These are phyloP conservation scores for Nakazawaea sp. DNA, from an alignment of 805 yeast genomes.

Conservation along the genomic window DNA sequence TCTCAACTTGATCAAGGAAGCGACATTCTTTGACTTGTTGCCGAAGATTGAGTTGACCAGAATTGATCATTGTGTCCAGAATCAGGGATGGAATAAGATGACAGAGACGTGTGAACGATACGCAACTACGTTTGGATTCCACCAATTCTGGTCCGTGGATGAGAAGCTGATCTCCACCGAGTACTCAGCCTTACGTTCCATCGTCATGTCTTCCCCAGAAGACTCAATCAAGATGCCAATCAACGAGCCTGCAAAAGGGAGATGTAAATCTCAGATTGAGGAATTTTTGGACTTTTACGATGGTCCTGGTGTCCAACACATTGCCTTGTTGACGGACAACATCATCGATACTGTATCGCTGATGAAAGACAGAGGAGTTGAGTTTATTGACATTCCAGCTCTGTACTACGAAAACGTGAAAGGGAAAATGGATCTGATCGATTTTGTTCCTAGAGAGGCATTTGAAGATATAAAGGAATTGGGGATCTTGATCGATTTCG, in stretches of 20 bases:
- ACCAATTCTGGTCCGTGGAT: conserved; percentile 79
- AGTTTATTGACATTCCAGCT: conserved; percentile 56
- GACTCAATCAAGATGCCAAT: conserved; percentile 72
- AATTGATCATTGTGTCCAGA: conserved; percentile 80
- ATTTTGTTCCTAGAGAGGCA: conserved; percentile 42
- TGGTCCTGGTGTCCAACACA: conserved; percentile 84
- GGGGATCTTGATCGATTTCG: conserved; percentile 70
- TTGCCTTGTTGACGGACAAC: conserved; percentile 61
- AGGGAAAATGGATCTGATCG: conserved; percentile 36
- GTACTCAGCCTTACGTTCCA: conserved; percentile 61
- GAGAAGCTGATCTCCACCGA: conserved; percentile 68
- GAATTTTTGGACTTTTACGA: conserved; percentile 69
- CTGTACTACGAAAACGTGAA: conserved; percentile 49
- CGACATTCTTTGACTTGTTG: conserved; percentile 18
- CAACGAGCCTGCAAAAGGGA: conserved; percentile 75
- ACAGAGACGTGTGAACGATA: conserved; percentile 51
- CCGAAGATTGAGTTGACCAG: conserved; percentile 27
- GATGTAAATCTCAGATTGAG: conserved; percentile 68
- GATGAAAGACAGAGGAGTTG: conserved; percentile 57
- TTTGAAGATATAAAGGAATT: conserved; percentile 40
- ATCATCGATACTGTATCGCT: conserved; percentile 49
- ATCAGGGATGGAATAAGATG: conserved; percentile 67
- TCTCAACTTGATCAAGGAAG: conserved; percentile 10
- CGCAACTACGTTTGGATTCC: conserved; percentile 62
- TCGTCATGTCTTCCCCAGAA: conserved; percentile 68